phyloP scores from a whole-genome alignment of 495 filamentous ascomycete genomes.

The Aspergillus asperescens region DNA sequence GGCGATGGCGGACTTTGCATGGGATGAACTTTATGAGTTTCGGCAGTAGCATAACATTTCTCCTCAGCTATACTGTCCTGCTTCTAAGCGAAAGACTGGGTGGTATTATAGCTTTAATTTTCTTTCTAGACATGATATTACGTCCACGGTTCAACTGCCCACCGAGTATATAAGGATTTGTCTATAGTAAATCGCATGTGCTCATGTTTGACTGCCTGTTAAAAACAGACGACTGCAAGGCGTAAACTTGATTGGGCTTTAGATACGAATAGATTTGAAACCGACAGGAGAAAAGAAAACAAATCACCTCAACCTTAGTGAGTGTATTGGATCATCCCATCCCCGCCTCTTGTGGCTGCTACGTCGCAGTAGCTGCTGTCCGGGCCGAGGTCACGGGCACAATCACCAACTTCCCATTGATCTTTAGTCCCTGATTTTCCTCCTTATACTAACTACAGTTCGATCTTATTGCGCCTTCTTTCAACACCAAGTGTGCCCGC shows the following conservation, averaged over 20 bases:
- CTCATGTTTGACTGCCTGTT: too few relatives aligned
- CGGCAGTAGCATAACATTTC: conserved; percentile 7
- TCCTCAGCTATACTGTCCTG: conserved; percentile 1
- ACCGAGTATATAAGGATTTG: background rate
- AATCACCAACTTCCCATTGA: background rate
- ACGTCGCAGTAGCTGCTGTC: background rate
- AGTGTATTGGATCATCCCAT: too few relatives aligned
- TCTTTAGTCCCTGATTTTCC: conserved; percentile 1
- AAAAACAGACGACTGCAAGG: too few relatives aligned
- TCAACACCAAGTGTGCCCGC: background rate
- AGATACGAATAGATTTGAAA: too few relatives aligned
- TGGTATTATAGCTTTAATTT: background rate
- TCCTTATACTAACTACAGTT: background rate
- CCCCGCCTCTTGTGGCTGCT: too few relatives aligned
- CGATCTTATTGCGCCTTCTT: background rate
- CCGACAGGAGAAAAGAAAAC: too few relatives aligned
- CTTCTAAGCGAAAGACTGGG: background rate
- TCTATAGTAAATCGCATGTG: too few relatives aligned
- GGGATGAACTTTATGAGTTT: conserved; percentile 10
- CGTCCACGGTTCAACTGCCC: too few relatives aligned
- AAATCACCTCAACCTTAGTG: too few relatives aligned
- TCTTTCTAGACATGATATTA: background rate
- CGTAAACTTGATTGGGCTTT: too few relatives aligned
- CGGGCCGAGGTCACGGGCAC: conserved; percentile 26
- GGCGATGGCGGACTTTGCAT: conserved; percentile 23